Evolutionary conservation across 2,329 filamentous ascomycete genomes (phyloP).

Genomic region (Fusarium sp.): DNA sequence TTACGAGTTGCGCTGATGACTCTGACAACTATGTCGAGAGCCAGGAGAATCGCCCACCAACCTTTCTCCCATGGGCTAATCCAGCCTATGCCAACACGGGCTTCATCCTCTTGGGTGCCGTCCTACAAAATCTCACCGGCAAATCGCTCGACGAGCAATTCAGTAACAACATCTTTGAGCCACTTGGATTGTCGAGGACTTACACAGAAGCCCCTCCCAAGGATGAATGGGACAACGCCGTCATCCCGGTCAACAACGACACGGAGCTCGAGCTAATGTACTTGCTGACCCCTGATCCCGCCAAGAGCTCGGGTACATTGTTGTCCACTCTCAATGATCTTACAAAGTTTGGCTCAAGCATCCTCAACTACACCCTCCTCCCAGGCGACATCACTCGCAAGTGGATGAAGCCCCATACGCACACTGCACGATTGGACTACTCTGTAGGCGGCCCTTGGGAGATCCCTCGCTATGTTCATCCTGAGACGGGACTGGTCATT

Average conservation of each 20-base stretch:
- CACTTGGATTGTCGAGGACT: constrained; percentile 16
- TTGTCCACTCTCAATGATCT: constrained; percentile 27
- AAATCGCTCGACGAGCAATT: constrained; percentile 5
- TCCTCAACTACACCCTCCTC: constrained; percentile 46
- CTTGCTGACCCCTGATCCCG: neutral
- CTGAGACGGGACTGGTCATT: constrained; percentile 55
- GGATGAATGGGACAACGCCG: neutral
- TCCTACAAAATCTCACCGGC: constrained; percentile 13
- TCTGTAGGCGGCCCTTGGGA: constrained; percentile 55
- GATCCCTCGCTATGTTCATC: constrained; percentile 50
- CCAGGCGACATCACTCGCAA: constrained; percentile 47
- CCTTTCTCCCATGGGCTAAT: constrained; percentile 16
- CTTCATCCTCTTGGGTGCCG: constrained; percentile 18
- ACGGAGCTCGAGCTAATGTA: neutral
- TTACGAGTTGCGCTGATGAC: neutral
- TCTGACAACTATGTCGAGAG: neutral
- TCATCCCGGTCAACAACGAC: constrained; percentile 2
- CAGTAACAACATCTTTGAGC: constrained; percentile 15
- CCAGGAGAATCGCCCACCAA: constrained; percentile 2
- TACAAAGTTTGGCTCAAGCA: constrained; percentile 27
- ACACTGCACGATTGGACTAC: constrained; percentile 53
- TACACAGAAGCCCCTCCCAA: neutral
- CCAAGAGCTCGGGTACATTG: constrained; percentile 18
- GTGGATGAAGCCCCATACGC: constrained; percentile 55
- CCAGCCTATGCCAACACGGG: constrained; percentile 26